Percentiles rank a stretch among this genome's conserved stretches.
Conservation (phyloP, 116 monocot genomes). For the Iris pallida region DNA sequence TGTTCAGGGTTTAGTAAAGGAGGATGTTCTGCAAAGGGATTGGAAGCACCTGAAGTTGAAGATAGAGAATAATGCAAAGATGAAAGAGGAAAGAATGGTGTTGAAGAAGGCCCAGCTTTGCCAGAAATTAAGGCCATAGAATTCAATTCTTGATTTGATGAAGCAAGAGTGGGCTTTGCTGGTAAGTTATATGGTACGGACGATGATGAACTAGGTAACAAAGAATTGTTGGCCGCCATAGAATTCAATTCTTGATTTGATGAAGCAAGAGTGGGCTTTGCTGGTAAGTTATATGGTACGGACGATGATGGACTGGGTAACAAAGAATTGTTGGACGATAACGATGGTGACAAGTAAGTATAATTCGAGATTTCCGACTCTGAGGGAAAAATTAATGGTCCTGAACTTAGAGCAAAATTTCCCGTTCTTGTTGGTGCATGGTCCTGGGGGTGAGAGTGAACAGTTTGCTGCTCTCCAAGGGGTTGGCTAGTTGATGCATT, state of each 20-base stretch:
- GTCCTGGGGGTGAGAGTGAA: constrained; percentile 7
- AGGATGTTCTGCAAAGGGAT: neutral
- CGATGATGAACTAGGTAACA: neutral
- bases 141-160: constrained; percentile 14
- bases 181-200: constrained; percentile 11
- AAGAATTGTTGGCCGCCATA: constrained; percentile 2
- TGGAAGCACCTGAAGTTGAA: constrained; percentile 11
- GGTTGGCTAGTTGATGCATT: constrained; percentile 5
- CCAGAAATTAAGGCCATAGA: constrained; percentile 4
- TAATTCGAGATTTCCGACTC: neutral
- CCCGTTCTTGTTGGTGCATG: neutral
- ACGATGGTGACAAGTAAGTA: neutral
- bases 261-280: constrained; percentile 6
- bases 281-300: constrained; percentile 6
- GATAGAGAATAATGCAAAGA: neutral
- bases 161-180: constrained; percentile 6
- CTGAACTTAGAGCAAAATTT: neutral
- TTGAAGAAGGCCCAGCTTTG: constrained; percentile 3
- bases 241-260: constrained; percentile 16
- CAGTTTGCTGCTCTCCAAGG: neutral
- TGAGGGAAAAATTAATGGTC: constrained; percentile 2
- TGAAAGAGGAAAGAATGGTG: neutral
- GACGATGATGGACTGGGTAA: constrained; percentile 2
- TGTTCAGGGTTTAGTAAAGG: constrained; percentile 9
- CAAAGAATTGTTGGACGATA: constrained; percentile 2